Evolutionary conservation across 805 yeast genomes (phyloP), one percentile per base, ranked within the genome.

Genomic region (Kluyveromyces aestuarii): DNA sequence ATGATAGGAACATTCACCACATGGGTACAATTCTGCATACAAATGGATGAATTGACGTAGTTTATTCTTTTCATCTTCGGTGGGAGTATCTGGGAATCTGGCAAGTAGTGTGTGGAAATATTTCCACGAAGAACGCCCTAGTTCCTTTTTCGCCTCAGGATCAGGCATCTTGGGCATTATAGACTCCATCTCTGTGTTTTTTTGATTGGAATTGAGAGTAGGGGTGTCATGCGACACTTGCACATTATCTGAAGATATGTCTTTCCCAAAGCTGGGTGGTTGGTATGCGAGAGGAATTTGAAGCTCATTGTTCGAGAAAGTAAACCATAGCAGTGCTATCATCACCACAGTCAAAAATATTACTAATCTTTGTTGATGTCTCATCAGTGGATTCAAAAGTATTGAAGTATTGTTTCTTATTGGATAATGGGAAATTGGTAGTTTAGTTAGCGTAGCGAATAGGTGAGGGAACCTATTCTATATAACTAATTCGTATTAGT

Each of bases 141-240:
- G 75, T 58, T 86, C 93, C 1, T 95, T 93, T 54, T 71, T 70
- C 9, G 64, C 63, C 27, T 61, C 60, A 55, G 82, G 89, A 65
- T 91, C 91, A 14, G 85, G 85, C 96, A 93, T 89, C 56, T 87
- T 79, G 7, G 96, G 96, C 99, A 93, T 93, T 60, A 89, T 89
- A 2, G 89, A 73, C 40, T 48, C 55, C 38, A 55, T 19, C 8
- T 38, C 40, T 13, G 35, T 30, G 14, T 30, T 30, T 30, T 30
- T 38, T 41, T 21, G 14, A 51, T 11, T 64, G 64, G 19, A 59
- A 62, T 25, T 55, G 46, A 7, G 59, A 48, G 8, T 37, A 30
- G 35, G 35, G 11, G 35, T 30, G 35, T 30, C 14, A 10, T 30
- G 35, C 14, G 35, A 30, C 14, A 30, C 35, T 30, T 30, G 11